Evolutionary conservation across 768 basidiomycete species (phyloP), one percentile per base, ranked within the genome.

Genomic region (Tulasnella sp.): DNA sequence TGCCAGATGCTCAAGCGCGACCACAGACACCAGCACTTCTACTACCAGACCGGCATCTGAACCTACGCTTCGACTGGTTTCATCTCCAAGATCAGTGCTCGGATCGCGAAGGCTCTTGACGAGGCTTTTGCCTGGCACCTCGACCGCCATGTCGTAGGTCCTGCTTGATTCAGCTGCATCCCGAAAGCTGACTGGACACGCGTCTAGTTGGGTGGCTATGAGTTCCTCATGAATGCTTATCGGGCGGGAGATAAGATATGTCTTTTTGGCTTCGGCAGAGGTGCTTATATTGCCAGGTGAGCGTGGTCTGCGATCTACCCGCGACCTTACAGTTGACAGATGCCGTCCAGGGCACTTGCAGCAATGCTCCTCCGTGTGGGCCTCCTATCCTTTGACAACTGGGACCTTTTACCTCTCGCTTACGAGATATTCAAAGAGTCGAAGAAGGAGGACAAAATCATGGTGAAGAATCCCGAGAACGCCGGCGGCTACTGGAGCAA

Each of bases 191-290:
- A 35, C 73, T 2, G 5, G n/a, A 16, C 73, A 35, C 74, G 70
- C 23, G 78, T 73, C 29, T 20, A 77, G 76, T 26, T 42, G 35
- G 78, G 78, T 6, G 79, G 79, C 4, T 80, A 80, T 37, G 51
- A 73, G 29, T 80, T 80, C 71, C 40, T 80, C 4, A 75, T 70
- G 78, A 16, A 78, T 20, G 44, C 37, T 2, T 77, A 77, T 35
- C 83, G 83, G 42, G 82, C 87, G 20, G 91, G 90, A 0, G 93
- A 94, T 83, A 91, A 89, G 79, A 91, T 95, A 5, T 93, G 88
- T 82, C 85, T 95, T 4, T 94, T 94, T 90, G 93, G 94, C 0
- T 96, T 95, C 82, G 94, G 93, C 67, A 88, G 94, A 37, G 90
- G 90, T n/a, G 88, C 88, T 2, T 93, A 89, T 81, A 91, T 91